Evolutionary conservation across 805 yeast genomes (phyloP), one percentile per base, ranked within the genome.

Genomic region (Teunomyces pallodes): DNA sequence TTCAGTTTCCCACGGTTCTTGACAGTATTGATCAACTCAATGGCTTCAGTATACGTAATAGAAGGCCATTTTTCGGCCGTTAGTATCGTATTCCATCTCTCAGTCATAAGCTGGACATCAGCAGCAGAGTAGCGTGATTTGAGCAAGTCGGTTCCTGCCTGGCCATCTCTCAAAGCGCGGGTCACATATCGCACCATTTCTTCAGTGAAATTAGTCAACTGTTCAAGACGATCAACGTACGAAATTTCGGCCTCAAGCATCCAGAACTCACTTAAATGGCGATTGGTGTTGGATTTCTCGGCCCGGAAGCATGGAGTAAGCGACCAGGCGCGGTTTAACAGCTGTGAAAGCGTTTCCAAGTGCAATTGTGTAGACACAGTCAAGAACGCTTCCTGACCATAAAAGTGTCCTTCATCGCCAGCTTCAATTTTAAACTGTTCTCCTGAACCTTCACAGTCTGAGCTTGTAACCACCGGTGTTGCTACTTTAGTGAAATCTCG

Each of bases 371-470:
- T 83, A 0, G 97, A 90, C 0, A 94, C 99, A 0, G 98, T 87
- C 47, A 94, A 69, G 55, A 77, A 89, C 0, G 92, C 79, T 3
- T 78, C 74, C 49, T 79, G 79, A 0, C 85, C 89, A 59, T 87
- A 88, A 58, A 87, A 89, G 32, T 60, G 56, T 5, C 50, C 51
- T n/a, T 46, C 54, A 13, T 48, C 54, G 32, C 17, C 28, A 1
- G 77, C 67, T 39, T 72, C 75, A 9, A 91, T 68, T 41, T 68
- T 70, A 55, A 94, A 94, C 52, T 87, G 80, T 61, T 94, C 98
- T 4, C 98, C 98, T 3, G 96, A 97, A 13, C 99, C 98, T 69
- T 94, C 99, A 62, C 98, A 92, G 64, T 94, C 99, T 1, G 95
- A 82, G 9, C 88, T 75, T 0, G 99, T 94, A 17, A 92, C 69